Conservation (phyloP, 1,139 yeast species). For the Geotrichum histeridarum region DNA sequence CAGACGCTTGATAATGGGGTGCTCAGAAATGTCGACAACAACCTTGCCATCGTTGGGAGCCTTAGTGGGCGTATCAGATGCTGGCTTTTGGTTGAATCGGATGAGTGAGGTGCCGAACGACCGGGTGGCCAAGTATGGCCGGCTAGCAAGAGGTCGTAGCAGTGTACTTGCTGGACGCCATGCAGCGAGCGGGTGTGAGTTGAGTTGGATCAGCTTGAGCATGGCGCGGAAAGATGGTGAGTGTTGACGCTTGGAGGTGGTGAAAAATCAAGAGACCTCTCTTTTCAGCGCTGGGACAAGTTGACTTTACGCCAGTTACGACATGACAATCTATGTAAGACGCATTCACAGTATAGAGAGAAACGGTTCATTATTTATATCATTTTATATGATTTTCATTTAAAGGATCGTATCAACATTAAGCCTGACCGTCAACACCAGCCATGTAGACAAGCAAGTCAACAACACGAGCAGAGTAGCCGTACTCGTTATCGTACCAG, state of each 20-base stretch:
- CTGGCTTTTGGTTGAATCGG: not conserved
- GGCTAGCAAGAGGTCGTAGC: not conserved
- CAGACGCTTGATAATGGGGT: slow-evolving; percentile 21
- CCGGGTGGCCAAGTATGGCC: not conserved
- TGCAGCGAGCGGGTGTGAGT: not conserved
- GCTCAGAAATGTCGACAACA: slow-evolving; percentile 17
- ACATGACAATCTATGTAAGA: not conserved
- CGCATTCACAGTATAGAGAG: not conserved
- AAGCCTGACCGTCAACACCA: slow-evolving; percentile 31
- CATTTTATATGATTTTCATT: not conserved
- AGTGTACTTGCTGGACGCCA: not conserved
- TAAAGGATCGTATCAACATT: not conserved
- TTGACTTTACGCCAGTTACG: not conserved
- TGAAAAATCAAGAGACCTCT: no score
- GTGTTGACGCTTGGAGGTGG: no score
- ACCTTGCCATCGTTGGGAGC: slow-evolving; percentile 6
- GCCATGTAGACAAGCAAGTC: slow-evolving; percentile 77
- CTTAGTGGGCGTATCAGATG: slow-evolving; percentile 1
- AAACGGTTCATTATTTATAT: not conserved
- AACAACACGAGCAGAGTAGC: slow-evolving; percentile 89
- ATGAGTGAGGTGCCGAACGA: not conserved
- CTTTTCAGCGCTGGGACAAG: no score
- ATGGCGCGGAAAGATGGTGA: not conserved
- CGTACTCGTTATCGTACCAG: slow-evolving; percentile 89
- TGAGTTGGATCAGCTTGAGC: not conserved